These are phyloP conservation scores for Yamadazyma trypodendri DNA, from an alignment of 1,139 yeast genomes.

Conservation along the genomic window DNA sequence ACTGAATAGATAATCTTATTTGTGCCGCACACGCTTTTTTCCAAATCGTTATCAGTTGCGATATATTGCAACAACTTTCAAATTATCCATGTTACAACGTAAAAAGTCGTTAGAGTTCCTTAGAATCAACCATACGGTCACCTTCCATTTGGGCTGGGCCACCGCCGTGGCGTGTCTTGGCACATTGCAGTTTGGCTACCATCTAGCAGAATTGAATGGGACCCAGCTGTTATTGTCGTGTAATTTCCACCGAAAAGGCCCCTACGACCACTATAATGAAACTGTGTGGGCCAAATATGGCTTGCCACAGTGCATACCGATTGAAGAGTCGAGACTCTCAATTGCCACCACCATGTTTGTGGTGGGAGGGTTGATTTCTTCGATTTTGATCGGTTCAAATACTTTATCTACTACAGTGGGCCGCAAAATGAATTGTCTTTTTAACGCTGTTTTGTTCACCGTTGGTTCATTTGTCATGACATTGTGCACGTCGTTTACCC, in stretches of 20 bases:
- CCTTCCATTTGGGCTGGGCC: conserved; percentile 33
- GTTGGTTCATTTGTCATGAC: conserved; percentile 30
- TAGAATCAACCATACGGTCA: conserved; percentile 25
- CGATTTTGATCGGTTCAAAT: conserved; percentile 31
- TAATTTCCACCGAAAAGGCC: conserved; percentile 22
- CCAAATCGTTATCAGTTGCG: background rate
- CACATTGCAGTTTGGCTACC: conserved; percentile 87
- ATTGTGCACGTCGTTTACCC: conserved; percentile 18
- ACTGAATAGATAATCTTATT: too few relatives aligned
- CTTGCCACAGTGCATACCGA: conserved; percentile 29
- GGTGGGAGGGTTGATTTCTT: conserved; percentile 36
- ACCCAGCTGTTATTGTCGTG: conserved; percentile 67
- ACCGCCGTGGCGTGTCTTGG: conserved; percentile 59
- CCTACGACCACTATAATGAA: conserved; percentile 21
- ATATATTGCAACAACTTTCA: background rate
- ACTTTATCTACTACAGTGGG: conserved; percentile 25
- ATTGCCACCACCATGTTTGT: conserved; percentile 37
- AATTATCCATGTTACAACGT: conserved; percentile 7
- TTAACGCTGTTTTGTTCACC: conserved; percentile 24
- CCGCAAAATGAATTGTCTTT: conserved; percentile 24
- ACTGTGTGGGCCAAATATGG: conserved; percentile 29
- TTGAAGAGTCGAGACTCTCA: conserved; percentile 24
- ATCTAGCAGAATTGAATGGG: conserved; percentile 85
- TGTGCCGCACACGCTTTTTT: background rate
- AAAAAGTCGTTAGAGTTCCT: conserved; percentile 14